These are phyloP conservation scores for Drechslerella dactyloides DNA, from an alignment of 2,329 filamentous ascomycete genomes.

Conservation along the genomic window DNA sequence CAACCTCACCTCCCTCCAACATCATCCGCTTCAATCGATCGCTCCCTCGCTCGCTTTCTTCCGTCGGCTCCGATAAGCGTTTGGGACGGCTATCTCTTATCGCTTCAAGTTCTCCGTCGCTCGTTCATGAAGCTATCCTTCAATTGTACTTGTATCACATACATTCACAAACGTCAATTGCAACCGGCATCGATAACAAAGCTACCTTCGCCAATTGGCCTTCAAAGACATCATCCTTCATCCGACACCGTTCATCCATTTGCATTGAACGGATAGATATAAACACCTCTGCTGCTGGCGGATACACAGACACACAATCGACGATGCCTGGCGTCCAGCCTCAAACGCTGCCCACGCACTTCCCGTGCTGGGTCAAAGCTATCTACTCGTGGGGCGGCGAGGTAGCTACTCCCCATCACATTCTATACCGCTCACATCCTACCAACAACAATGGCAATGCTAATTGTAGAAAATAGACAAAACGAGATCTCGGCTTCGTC, in stretches of 20 bases:
- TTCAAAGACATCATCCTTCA: not conserved
- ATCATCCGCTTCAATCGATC: not conserved
- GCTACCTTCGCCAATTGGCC: not conserved
- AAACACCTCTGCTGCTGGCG: constrained; percentile 25
- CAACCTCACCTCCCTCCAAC: not conserved
- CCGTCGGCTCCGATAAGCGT: not conserved
- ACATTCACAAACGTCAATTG: not conserved
- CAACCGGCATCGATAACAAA: too few species aligned
- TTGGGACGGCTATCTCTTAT: constrained; percentile 5
- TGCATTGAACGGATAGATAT: constrained; percentile 8
- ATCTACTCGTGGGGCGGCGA: constrained; percentile 95
- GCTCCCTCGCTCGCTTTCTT: not conserved
- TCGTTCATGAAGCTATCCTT: too few species aligned
- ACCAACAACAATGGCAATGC: constrained; percentile 1
- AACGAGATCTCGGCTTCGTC: constrained; percentile 93
- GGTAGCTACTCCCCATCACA: constrained; percentile 56
- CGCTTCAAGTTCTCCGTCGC: too few species aligned
- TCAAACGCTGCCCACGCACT: constrained; percentile 47
- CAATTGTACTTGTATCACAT: not conserved
- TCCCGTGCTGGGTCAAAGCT: constrained; percentile 89
- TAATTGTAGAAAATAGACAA: constrained; percentile 65
- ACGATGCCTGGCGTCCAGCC: constrained; percentile 48
- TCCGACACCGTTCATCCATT: too few species aligned
- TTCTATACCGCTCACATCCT: constrained; percentile 20
- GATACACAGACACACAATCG: constrained; percentile 1